phyloP scores from a whole-genome alignment of 1,139 yeast species.

The Yamadazyma dushanensis region DNA sequence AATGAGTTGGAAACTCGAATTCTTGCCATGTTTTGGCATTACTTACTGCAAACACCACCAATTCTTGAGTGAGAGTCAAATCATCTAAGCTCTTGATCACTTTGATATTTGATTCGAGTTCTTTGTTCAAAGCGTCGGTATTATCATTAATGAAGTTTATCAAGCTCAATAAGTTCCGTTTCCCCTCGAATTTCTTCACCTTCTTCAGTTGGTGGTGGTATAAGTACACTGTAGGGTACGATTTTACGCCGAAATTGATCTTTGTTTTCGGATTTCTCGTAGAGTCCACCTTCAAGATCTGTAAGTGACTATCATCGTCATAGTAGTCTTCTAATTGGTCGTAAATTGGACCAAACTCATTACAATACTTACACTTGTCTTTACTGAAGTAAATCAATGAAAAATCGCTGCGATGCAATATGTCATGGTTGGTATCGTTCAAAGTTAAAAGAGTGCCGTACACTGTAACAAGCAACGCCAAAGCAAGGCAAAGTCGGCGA shows the following conservation, averaged over 20 bases:
- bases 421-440: constrained; percentile 10
- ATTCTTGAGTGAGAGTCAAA: constrained; percentile 13
- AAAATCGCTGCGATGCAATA: constrained; percentile 21
- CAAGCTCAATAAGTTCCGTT: constrained; percentile 26
- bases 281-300: constrained; percentile 33
- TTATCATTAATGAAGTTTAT: constrained; percentile 23
- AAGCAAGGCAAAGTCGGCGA: not conserved
- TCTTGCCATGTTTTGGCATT: constrained; percentile 32
- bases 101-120: constrained; percentile 14
- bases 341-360: constrained; percentile 35
- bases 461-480: not conserved
- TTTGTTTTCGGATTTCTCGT: constrained; percentile 23
- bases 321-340: constrained; percentile 30
- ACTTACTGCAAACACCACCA: constrained; percentile 29
- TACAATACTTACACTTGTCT: constrained; percentile 39
- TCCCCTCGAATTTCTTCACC: constrained; percentile 22
- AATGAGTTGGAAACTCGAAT: constrained; percentile 35
- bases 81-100: constrained; percentile 7
- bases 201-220: constrained; percentile 29
- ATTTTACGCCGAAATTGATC: constrained; percentile 24
- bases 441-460: constrained; percentile 10
- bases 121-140: constrained; percentile 16
- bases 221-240: constrained; percentile 36
- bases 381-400: constrained; percentile 45
- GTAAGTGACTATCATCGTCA: constrained; percentile 26